Evolutionary conservation across 768 basidiomycete genomes (phyloP).

Genomic region (Auriscalpium vulgare): DNA sequence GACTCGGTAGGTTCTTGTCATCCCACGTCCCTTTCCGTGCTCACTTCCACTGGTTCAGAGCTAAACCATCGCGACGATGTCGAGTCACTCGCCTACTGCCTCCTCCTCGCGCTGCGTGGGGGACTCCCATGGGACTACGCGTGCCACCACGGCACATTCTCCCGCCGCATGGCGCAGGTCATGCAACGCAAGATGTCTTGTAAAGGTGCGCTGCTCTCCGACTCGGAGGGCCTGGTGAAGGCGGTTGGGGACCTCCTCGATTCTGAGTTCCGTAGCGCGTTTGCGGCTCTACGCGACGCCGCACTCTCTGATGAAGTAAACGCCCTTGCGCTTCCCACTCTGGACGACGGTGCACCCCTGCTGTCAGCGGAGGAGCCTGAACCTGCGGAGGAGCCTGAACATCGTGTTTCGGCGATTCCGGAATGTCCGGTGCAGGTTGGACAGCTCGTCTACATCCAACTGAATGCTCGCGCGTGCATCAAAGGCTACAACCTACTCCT

Average conservation of each 20-base stretch:
- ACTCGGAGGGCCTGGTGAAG: background rate
- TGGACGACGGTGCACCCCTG: no score
- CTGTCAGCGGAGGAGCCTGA: no score
- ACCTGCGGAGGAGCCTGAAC: no score
- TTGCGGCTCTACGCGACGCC: no score
- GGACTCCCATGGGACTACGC: background rate
- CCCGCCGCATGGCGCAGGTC: background rate
- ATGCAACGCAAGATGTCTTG: background rate
- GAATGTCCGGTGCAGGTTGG: background rate
- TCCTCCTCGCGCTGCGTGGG: background rate
- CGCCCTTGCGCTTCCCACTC: no score
- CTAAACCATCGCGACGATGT: background rate
- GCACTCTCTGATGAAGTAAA: no score
- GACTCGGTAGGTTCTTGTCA: background rate
- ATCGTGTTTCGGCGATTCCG: background rate
- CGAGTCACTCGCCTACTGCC: background rate
- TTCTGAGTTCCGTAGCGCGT: background rate
- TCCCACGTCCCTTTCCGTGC: no score
- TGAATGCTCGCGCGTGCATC: background rate
- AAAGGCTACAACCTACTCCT: background rate
- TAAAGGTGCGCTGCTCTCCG: background rate
- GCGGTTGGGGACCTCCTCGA: background rate
- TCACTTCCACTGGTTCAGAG: background rate
- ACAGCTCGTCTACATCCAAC: background rate
- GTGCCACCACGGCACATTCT: background rate